These are phyloP conservation scores for Penicillium thymicola DNA, from an alignment of 2,329 filamentous ascomycete genomes.

Conservation along the genomic window DNA sequence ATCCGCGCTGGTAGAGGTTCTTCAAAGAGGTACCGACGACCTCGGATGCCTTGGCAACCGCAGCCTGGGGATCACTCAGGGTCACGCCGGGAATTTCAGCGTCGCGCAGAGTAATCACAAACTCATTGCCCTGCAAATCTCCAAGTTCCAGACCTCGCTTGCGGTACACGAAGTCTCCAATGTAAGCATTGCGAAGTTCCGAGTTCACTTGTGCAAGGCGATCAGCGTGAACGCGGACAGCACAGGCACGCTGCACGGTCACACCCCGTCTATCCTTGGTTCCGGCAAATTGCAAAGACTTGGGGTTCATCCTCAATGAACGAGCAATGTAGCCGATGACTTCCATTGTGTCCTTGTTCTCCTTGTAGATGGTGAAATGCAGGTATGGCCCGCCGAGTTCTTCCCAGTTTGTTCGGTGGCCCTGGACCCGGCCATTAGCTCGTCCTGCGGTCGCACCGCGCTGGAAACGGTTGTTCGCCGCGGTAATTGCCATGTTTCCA, in stretches of 20 bases:
- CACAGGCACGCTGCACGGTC: slow-evolving; percentile 77
- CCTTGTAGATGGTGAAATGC: slow-evolving; percentile 91
- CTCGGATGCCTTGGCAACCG: slow-evolving; percentile 41
- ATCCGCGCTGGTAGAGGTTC: slow-evolving; percentile 70
- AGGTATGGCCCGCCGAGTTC: slow-evolving; percentile 75
- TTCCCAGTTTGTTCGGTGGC: slow-evolving; percentile 56
- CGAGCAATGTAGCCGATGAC: slow-evolving; percentile 73
- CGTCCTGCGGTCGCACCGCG: slow-evolving; percentile 32
- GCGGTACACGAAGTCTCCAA: slow-evolving; percentile 81
- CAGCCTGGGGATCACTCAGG: slow-evolving; percentile 46
- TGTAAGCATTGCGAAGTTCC: slow-evolving; percentile 56
- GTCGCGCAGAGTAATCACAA: slow-evolving; percentile 85
- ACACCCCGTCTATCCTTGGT: slow-evolving; percentile 89
- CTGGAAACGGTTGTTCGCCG: slow-evolving; percentile 38
- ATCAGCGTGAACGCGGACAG: slow-evolving; percentile 57
- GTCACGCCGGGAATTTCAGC: slow-evolving; percentile 59
- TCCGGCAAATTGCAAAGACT: slow-evolving; percentile 75
- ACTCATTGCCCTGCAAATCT: slow-evolving; percentile 84
- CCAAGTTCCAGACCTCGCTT: slow-evolving; percentile 73
- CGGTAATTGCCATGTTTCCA: slow-evolving; percentile 61
- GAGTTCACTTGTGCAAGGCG: slow-evolving; percentile 64
- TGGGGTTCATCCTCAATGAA: slow-evolving; percentile 65
- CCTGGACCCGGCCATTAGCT: slow-evolving; percentile 26
- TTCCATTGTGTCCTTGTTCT: slow-evolving; percentile 97
- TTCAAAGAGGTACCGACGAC: slow-evolving; percentile 58